Base-by-base conservation (phyloP, 495 filamentous ascomycete species). In the Lepidopterella palustris region DNA sequence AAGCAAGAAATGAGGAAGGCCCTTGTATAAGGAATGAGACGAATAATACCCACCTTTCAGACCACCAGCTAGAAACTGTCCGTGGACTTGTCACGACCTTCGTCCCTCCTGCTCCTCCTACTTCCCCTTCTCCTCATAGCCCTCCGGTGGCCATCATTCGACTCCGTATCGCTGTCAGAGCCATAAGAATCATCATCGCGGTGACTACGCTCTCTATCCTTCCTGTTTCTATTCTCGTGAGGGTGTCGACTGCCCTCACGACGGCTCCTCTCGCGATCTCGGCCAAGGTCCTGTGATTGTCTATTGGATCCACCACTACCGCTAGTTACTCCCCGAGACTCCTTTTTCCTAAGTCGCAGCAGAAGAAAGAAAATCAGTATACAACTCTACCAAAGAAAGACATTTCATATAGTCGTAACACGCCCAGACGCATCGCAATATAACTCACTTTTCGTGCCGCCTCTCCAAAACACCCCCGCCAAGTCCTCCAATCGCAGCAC, bases 371-470 rank as follows among this genome's bases (percentile, higher is more conserved):
- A 50, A 25, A 50, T 50, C 47, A 50, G 47, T 50, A 50, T 26
- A 50, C 47, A 11, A 20, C 47, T 13, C 47, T 24, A 24, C 15
- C 11, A 49, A 50, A 24, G 23, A 23, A 50, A 50, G n/a, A 50
- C 23, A 50, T 10, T 25, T 27, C 47, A 24, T 25, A 1, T 24
- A 50, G 26, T 5, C 10, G 9, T 25, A 9, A 18, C 15, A 13
- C 6, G n/a, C 21, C 15, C 13, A 42, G 18, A 42, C 32, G 28
- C 40, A 18, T 29, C 28, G 10, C 23, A 53, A 45, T 29, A 5
- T 18, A 31, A 67, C 64, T 63, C 57, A 67, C 64, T 63, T 63
- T 29, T 67, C 64, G 29, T 60, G 55, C 24, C 56, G 45, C 57
- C 58, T 67, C 60, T 67, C 64, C 23, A 67, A 20, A 45, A 59